A percentile compares a stretch with the other conserved stretches of the same genome.
Evolutionary conservation across 2,329 filamentous ascomycete species (phyloP).

Genomic region (Fusarium palustre): DNA sequence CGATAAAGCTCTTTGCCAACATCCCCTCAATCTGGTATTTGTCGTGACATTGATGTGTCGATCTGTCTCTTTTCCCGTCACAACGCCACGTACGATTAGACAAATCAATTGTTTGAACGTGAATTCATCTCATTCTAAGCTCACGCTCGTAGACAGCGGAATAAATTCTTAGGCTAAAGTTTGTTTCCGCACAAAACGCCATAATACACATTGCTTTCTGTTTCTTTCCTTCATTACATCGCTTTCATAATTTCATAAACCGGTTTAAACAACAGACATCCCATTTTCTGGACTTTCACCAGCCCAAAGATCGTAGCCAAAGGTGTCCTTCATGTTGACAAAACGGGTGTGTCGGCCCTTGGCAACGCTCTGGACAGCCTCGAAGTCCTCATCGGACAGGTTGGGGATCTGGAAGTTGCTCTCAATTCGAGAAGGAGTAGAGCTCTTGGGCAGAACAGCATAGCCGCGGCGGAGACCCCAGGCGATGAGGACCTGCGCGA

Average conservation of each 20-base stretch:
- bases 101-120: not conserved
- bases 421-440: constrained; percentile 71
- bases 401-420: constrained; percentile 45
- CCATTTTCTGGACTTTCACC: constrained; percentile 58
- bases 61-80: not conserved
- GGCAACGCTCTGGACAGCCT: constrained; percentile 52
- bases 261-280: constrained; percentile 25
- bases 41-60: not conserved
- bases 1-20: not conserved
- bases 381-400: constrained; percentile 66
- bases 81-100: not conserved
- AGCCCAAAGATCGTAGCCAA: constrained; percentile 78
- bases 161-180: not conserved
- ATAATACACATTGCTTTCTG: constrained; percentile 11
- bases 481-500: constrained; percentile 63
- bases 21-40: too few species aligned
- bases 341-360: constrained; percentile 76
- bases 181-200: constrained; percentile 28
- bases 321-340: constrained; percentile 86
- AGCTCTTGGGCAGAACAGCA: constrained; percentile 77
- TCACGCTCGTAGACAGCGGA: not conserved
- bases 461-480: constrained; percentile 76
- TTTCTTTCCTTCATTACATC: constrained; percentile 12
- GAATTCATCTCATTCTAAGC: constrained; percentile 1
- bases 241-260: constrained; percentile 25